Base-by-base conservation (phyloP, 441 rosid species). In the Bocquillonia castaneifolia region DNA sequence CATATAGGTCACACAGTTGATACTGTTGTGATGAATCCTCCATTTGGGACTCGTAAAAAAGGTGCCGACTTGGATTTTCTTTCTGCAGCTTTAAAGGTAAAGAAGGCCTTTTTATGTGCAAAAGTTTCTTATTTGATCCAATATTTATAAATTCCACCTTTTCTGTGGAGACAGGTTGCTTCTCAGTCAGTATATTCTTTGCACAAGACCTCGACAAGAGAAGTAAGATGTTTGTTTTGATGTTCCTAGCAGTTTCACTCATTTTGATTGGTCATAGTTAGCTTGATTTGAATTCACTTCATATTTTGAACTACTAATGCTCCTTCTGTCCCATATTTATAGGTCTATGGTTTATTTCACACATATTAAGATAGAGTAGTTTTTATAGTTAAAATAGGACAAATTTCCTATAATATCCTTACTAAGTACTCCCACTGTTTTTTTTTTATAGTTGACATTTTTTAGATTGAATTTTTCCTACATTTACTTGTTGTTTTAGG, bases 201-300 rank as follows among this genome's bases (percentile, higher is more conserved):
- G 89, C 99, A 93, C 76, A 93, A 93, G 80, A 89, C 96, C 60
- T 89, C 99, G 26, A 93, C 97, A 25, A 91, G 99, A 84, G 99
- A 91, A 37, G 99, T 91, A 78, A 85, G 84, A 71, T 51, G 39
- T 59, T 62, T 62, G 7, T 20, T 56, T 69, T 74, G n/a, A n/a
- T n/a, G n/a, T 36, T 4, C 40, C 10, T 36, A 36, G 57, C 47
- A 63, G 36, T n/a, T 45, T 39, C 45, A 36, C 40, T 36, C 6
- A 36, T 29, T 12, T 22, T 63, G 37, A 20, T 53, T 69, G n/a
- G 2, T 52, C 26, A 9, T 25, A 17, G 14, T 20, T 6, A 44
- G 37, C 37, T 26, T 26, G 14, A 31, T 32, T n/a, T 47, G 36
- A 23, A 66, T 40, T 25, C 32, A 17, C 34, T 15, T 18, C 2